Evolutionary conservation across 1,284 basidiomycete species (phyloP).

Genomic region (Ganoderma leucocontextum): DNA sequence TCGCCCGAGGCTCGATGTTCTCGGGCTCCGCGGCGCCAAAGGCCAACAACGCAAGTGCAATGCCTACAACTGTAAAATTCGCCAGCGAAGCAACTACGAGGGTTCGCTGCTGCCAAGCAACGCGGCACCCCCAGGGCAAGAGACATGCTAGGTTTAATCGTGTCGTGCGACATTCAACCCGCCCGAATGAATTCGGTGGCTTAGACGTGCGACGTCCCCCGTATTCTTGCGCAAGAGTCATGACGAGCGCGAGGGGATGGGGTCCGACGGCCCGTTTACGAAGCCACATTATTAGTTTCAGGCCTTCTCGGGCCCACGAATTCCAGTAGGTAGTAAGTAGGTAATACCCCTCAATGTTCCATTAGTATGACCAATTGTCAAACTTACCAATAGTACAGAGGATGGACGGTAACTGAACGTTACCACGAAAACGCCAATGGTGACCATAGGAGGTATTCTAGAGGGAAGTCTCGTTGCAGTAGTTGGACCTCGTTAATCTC

Average conservation of each 20-base stretch:
- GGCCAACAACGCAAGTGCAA: background rate
- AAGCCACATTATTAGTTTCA: background rate
- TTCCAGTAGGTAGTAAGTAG: too few species aligned
- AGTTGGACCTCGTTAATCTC: too few species aligned
- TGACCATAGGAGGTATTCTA: too few species aligned
- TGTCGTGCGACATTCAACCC: background rate
- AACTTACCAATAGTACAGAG: too few species aligned
- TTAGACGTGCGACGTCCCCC: background rate
- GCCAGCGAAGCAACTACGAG: background rate
- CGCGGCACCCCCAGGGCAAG: background rate
- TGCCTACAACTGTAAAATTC: background rate
- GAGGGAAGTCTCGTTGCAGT: too few species aligned
- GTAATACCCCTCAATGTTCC: too few species aligned
- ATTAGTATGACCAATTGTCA: too few species aligned
- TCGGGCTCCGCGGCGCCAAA: background rate
- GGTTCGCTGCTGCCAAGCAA: background rate
- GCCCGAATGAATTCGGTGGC: background rate
- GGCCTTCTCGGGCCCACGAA: background rate
- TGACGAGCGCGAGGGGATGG: background rate
- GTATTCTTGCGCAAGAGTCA: background rate
- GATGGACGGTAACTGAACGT: too few species aligned
- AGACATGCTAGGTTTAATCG: background rate
- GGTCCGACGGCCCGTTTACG: background rate
- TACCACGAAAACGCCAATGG: too few species aligned
- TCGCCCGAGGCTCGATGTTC: background rate